Conservation (phyloP, 257 asterid genomes). For the Lycium barbarum region DNA sequence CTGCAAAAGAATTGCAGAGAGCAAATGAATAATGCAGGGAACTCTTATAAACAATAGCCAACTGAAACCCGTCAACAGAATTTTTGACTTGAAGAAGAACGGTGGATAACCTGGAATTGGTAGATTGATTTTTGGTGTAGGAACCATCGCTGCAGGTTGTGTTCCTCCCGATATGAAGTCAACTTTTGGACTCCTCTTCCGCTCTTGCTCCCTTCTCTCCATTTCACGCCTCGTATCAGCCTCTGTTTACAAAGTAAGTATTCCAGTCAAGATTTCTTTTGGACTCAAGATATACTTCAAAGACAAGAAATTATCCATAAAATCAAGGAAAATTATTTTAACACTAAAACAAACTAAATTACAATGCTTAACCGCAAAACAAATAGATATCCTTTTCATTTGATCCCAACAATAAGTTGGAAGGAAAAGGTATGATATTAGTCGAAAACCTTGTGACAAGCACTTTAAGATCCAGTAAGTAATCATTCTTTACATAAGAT, state of each 20-base stretch:
- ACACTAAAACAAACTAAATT: neutral
- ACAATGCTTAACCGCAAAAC: neutral
- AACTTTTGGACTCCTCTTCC: slow-evolving; percentile 77
- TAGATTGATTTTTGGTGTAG: slow-evolving; percentile 65
- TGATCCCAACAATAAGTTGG: slow-evolving; percentile 16
- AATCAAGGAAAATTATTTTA: neutral
- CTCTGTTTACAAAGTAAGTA: slow-evolving; percentile 52
- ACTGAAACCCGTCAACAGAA: slow-evolving; percentile 1
- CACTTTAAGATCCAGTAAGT: slow-evolving; percentile 5
- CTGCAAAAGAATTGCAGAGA: slow-evolving; percentile 27
- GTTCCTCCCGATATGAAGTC: slow-evolving; percentile 85
- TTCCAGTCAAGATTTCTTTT: neutral
- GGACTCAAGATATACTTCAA: neutral
- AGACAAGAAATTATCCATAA: slow-evolving; percentile 11
- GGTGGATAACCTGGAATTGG: slow-evolving; percentile 65
- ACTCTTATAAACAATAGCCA: neutral
- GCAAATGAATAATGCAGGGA: slow-evolving; percentile 8
- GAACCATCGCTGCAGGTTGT: slow-evolving; percentile 67
- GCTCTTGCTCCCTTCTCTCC: slow-evolving; percentile 93
- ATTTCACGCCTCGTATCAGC: slow-evolving; percentile 80
- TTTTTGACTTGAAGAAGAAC: slow-evolving; percentile 10
- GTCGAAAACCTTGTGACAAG: neutral
- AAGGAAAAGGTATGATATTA: neutral
- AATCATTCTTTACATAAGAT: neutral
- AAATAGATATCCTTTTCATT: neutral